Evolutionary conservation across 2,329 filamentous ascomycete genomes (phyloP), one percentile per base, ranked within the genome.

Genomic region (Aureobasidium sp.): DNA sequence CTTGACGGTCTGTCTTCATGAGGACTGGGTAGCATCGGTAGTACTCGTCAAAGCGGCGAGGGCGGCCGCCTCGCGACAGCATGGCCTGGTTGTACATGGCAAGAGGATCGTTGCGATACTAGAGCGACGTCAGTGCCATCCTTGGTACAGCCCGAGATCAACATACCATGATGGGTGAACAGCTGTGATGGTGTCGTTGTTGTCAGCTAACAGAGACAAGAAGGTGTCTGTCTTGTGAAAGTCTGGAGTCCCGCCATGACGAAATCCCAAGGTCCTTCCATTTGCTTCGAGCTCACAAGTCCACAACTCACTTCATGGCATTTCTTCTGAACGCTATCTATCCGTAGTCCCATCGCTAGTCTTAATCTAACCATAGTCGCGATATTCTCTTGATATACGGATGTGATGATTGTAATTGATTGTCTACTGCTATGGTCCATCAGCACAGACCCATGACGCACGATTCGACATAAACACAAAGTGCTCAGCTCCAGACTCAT

Each of bases 21-120:
- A 88, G 87, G 70, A 97, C 84, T 47, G 94, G 94, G 72, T 97
- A 99, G 80, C 92, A 97, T 71, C 94, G 88, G 78, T 97, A 97
- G 79, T 96, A 97, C 76, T 99, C 94, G 76, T 99, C 93, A 79
- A 99, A 99, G 64, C 92, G 90, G 69, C 91, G 89, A 68, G 77
- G 81, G 70, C 74, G 80, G 75, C 72, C 72, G 34, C 77, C 75
- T 65, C 78, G 79, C 39, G 78, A 78, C 64, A 83, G 72, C 75
- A 84, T 81, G 63, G 79, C 78, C 15, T 77, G 74, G 65, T 82
- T 79, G 65, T 84, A 80, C 71, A 84, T 79, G 63, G 79, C 73
- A 74, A 81, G 79, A 50, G 76, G 76, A 62, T 80, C 82, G 65
- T 83, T 79, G 66, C 77, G 73, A 73, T 75, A 79, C 76, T 79